phyloP scores from a whole-genome alignment of 2,329 filamentous ascomycete genomes.

The Sphaerulina populicola region DNA sequence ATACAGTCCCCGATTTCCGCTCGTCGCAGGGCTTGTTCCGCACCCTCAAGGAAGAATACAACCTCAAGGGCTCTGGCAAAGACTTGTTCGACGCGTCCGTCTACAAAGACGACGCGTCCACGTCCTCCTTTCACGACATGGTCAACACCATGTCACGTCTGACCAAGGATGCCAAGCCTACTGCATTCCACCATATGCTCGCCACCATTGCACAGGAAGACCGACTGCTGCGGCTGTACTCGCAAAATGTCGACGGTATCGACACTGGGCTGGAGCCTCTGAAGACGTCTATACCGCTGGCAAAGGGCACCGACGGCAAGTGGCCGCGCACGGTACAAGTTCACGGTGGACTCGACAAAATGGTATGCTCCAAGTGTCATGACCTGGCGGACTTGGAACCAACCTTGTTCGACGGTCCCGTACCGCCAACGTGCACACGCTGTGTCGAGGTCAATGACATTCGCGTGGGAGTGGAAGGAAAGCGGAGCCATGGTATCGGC shows the following conservation, averaged over 20 bases:
- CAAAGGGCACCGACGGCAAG: constrained; percentile 60
- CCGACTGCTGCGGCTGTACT: constrained; percentile 81
- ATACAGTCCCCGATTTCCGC: constrained; percentile 81
- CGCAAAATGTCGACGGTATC: constrained; percentile 93
- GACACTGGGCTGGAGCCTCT: constrained; percentile 77
- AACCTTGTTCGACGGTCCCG: constrained; percentile 71
- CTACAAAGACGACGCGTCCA: constrained; percentile 84
- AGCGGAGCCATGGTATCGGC: constrained; percentile 88
- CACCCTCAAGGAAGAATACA: constrained; percentile 75
- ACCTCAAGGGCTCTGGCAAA: constrained; percentile 86
- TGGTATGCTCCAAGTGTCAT: constrained; percentile 92
- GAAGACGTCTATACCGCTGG: constrained; percentile 70
- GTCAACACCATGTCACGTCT: constrained; percentile 77
- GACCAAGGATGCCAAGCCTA: constrained; percentile 69
- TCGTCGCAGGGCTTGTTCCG: constrained; percentile 85
- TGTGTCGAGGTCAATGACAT: constrained; percentile 69
- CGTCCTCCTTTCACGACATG: constrained; percentile 91
- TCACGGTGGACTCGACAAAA: constrained; percentile 86
- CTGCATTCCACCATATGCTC: constrained; percentile 85
- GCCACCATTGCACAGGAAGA: constrained; percentile 82
- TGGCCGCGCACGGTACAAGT: constrained; percentile 93
- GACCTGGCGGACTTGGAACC: constrained; percentile 67
- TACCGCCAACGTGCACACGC: constrained; percentile 67
- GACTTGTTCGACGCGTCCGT: constrained; percentile 95
- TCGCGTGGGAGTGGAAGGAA: constrained; percentile 66